A percentile compares a stretch with the other conserved stretches of the same genome.
phyloP scores from a whole-genome alignment of 139 green algal species.

The Micractinium sp. region DNA sequence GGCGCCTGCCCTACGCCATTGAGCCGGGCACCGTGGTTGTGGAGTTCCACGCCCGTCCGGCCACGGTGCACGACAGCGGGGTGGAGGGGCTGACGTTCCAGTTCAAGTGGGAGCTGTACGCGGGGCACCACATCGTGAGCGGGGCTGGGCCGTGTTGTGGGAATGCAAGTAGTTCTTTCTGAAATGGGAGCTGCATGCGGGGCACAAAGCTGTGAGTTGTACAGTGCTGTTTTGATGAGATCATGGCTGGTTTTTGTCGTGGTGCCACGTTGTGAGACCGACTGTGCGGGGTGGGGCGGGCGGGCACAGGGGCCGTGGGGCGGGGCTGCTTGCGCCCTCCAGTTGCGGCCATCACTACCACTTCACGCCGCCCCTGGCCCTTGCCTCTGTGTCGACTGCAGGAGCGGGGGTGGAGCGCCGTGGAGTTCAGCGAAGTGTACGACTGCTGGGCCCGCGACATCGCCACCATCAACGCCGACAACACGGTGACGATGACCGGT shows the following conservation, averaged over 20 bases:
- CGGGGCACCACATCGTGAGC: conserved; percentile 1
- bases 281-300: too few relatives aligned
- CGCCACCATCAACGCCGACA: conserved; percentile 9
- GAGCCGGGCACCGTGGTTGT: neutral
- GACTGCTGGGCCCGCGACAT: conserved; percentile 19
- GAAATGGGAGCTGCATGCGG: neutral
- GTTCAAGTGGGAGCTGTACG: conserved; percentile 10
- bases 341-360: neutral
- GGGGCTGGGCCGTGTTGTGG: neutral
- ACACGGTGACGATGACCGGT: neutral
- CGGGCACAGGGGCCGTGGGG: too few relatives aligned
- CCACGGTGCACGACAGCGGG: neutral
- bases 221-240: neutral
- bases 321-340: too few relatives aligned
- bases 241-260: neutral
- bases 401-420: neutral
- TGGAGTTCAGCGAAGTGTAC: neutral
- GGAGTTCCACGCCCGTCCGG: neutral
- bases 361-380: neutral
- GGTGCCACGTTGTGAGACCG: neutral
- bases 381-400: neutral
- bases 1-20: conserved; percentile 10
- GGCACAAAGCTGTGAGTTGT: neutral
- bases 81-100: conserved; percentile 14
- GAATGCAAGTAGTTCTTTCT: too few relatives aligned